phyloP scores from a whole-genome alignment of 2,329 filamentous ascomycete genomes.

The Aspergillus unguis region DNA sequence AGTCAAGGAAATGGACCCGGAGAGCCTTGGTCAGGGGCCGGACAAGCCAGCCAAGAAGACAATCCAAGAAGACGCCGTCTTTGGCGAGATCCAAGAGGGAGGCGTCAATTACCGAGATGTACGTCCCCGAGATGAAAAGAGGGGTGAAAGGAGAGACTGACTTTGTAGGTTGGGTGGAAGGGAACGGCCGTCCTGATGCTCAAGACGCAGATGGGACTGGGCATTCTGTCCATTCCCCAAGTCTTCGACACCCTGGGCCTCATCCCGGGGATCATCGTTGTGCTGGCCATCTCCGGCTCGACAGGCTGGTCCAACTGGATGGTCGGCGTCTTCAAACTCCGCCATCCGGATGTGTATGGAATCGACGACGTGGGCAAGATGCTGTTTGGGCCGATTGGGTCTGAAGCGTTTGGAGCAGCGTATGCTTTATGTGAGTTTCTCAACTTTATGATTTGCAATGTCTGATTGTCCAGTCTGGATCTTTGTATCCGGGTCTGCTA shows the following conservation, averaged over 20 bases:
- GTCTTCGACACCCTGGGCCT: conserved; percentile 47
- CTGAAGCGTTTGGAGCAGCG: conserved; percentile 44
- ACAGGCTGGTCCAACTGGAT: conserved; percentile 51
- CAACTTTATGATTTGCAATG: too few relatives aligned
- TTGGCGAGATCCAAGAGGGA: conserved; percentile 33
- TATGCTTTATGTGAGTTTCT: conserved; percentile 19
- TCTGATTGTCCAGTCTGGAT: conserved; percentile 24
- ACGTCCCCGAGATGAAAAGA: background rate
- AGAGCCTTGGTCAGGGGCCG: background rate
- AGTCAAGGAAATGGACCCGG: background rate
- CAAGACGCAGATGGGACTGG: conserved; percentile 45
- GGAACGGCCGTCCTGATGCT: conserved; percentile 45
- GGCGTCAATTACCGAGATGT: conserved; percentile 34
- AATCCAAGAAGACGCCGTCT: conserved; percentile 29
- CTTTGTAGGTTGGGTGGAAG: conserved; percentile 39
- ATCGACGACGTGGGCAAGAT: conserved; percentile 56
- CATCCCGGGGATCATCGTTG: conserved; percentile 46
- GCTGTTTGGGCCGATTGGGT: conserved; percentile 53
- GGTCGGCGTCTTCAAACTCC: conserved; percentile 50
- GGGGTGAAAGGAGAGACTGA: background rate
- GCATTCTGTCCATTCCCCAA: conserved; percentile 48
- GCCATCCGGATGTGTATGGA: conserved; percentile 54
- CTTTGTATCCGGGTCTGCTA: conserved; percentile 42
- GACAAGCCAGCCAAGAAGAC: background rate
- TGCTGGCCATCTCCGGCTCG: conserved; percentile 42